Conservation (phyloP, 176 grass and related monocot genomes). For the Puccinellia tenuiflora region DNA sequence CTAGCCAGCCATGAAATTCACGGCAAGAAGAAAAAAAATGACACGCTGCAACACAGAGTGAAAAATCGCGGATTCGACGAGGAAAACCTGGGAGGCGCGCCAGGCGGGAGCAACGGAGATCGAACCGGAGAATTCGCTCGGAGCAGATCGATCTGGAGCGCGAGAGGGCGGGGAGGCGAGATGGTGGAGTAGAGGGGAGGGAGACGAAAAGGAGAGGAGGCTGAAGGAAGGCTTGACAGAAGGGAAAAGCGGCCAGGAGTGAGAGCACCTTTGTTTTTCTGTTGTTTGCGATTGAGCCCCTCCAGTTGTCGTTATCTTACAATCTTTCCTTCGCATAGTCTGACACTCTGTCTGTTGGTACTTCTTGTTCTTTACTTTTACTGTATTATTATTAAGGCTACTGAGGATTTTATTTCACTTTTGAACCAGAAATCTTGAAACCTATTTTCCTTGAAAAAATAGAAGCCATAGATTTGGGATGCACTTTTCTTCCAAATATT, state of each 20-base stretch:
- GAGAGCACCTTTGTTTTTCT: constrained; percentile 10
- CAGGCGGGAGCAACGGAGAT: neutral
- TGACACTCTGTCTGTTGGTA: neutral
- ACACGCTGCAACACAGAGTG: neutral
- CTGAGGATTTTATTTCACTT: neutral
- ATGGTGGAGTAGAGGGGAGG: neutral
- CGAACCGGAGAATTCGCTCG: neutral
- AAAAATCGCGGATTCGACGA: neutral
- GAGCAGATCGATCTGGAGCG: constrained; percentile 23
- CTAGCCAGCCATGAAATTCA: neutral
- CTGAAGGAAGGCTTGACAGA: constrained; percentile 3
- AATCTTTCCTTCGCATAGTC: neutral
- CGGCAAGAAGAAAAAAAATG: neutral
- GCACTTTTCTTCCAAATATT: neutral
- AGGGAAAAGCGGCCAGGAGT: constrained; percentile 18
- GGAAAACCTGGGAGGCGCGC: neutral
- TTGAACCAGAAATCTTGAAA: neutral
- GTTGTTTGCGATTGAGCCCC: neutral
- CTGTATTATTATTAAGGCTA: neutral
- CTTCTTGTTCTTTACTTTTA: neutral
- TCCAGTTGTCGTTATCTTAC: neutral
- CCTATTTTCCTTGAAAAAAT: neutral
- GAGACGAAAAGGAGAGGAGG: neutral
- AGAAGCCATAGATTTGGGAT: neutral
- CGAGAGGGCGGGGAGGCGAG: neutral